A percentile compares a stretch with the other conserved stretches of the same genome.
Evolutionary conservation across 2,329 filamentous ascomycete species (phyloP).

Genomic region (Bipolaris sorokiniana): DNA sequence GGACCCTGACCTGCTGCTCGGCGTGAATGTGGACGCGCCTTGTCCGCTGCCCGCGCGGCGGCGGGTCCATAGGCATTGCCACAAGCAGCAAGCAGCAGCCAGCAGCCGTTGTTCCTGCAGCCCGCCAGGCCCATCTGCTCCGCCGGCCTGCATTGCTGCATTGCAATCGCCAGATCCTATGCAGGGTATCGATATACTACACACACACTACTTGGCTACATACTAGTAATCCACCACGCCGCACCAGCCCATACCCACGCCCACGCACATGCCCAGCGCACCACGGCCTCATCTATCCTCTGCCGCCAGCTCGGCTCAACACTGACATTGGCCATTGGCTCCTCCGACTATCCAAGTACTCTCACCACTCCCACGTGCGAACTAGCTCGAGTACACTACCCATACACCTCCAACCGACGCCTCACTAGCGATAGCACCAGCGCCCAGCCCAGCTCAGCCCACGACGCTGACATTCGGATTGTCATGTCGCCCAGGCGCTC

Average conservation of each 20-base stretch:
- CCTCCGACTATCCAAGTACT: no score
- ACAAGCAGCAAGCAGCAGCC: background rate
- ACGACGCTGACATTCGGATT: constrained; percentile 1
- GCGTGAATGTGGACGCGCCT: background rate
- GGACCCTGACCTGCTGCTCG: constrained; percentile 3
- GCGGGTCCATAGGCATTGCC: background rate
- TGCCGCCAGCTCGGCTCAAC: background rate
- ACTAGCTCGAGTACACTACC: no score
- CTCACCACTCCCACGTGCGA: no score
- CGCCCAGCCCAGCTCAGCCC: background rate
- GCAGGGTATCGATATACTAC: no score
- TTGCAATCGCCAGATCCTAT: background rate
- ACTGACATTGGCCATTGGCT: no score
- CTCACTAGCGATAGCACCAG: constrained; percentile 1
- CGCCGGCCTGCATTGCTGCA: background rate
- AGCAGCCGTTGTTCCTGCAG: background rate
- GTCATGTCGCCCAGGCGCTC: constrained; percentile 7
- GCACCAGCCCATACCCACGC: no score
- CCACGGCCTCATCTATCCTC: background rate
- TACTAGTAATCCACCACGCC: no score
- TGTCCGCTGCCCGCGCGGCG: constrained; percentile 3
- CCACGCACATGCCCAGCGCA: no score
- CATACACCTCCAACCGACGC: background rate
- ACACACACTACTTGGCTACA: no score
- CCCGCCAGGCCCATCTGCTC: background rate